Percentiles rank a stretch among this genome's conserved stretches.
phyloP scores from a whole-genome alignment of 2,329 filamentous ascomycete genomes.

The Fusarium virguliforme region DNA sequence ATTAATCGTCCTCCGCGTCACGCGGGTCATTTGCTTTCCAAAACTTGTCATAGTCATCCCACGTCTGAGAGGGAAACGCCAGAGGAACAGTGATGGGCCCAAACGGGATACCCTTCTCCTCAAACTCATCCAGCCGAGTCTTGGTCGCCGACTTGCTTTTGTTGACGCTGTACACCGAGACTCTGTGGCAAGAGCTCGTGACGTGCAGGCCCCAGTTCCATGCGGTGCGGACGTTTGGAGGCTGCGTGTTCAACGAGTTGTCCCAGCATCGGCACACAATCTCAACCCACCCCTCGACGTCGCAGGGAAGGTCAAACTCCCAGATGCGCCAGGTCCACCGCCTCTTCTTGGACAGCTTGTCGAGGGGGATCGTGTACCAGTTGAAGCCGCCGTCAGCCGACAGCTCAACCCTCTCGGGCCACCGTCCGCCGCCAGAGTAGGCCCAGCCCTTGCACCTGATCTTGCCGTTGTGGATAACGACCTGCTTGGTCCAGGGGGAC shows the following conservation, averaged over 20 bases:
- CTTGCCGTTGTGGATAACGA: constrained; percentile 72
- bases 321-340: constrained; percentile 77
- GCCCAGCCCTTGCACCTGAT: constrained; percentile 73
- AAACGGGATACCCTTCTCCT: constrained; percentile 64
- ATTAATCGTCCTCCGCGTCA: constrained; percentile 47
- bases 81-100: constrained; percentile 70
- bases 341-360: constrained; percentile 74
- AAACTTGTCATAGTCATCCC: constrained; percentile 64
- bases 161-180: constrained; percentile 76
- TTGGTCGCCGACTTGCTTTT: constrained; percentile 64
- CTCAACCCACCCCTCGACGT: constrained; percentile 74
- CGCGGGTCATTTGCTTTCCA: constrained; percentile 51
- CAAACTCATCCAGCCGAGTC: constrained; percentile 66
- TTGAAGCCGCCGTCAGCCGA: constrained; percentile 74
- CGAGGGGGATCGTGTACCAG: constrained; percentile 75
- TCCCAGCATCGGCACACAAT: constrained; percentile 74
- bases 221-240: constrained; percentile 66
- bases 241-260: constrained; percentile 74
- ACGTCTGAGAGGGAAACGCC: constrained; percentile 64
- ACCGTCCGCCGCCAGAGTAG: constrained; percentile 71
- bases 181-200: constrained; percentile 73
- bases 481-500: constrained; percentile 73
- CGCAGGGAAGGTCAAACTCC: constrained; percentile 74
- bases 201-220: constrained; percentile 80
- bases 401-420: constrained; percentile 76